A percentile compares a stretch with the other conserved stretches of the same genome.
These are phyloP conservation scores for Triticum dicoccoides DNA, from an alignment of 176 grass and related monocot genomes.

Conservation along the genomic window DNA sequence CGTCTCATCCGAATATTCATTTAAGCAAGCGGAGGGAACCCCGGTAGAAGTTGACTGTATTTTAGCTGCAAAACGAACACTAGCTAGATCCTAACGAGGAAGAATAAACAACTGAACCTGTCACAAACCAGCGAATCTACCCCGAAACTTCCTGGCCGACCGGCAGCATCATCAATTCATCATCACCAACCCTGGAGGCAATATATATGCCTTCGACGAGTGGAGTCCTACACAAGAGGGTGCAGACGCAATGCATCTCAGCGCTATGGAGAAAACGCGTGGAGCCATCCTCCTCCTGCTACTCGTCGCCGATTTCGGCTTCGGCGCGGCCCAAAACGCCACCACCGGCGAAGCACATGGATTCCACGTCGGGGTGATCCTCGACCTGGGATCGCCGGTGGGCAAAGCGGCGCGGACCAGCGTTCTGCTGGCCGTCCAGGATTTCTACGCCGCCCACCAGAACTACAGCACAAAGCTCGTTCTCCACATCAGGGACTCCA, in stretches of 20 bases:
- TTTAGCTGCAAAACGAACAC: no score
- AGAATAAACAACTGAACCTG: neutral
- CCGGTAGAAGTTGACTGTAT: no score
- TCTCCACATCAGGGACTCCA: slow-evolving; percentile 40
- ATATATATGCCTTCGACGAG: neutral
- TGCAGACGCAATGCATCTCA: neutral
- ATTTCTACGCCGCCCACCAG: slow-evolving; percentile 41
- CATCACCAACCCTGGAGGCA: no score
- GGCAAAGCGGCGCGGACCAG: slow-evolving; percentile 42
- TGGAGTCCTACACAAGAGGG: neutral
- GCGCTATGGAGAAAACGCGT: slow-evolving; percentile 19
- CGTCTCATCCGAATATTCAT: no score
- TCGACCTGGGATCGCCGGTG: slow-evolving; percentile 31
- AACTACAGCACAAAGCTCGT: slow-evolving; percentile 47
- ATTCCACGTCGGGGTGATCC: slow-evolving; percentile 62
- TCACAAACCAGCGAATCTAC: no score
- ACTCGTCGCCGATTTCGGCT: neutral
- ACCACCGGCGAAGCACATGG: neutral
- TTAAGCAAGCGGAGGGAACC: no score
- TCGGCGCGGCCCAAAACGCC: neutral
- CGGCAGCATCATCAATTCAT: neutral
- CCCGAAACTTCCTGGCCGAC: neutral
- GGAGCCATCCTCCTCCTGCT: neutral
- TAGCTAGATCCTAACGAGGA: no score
- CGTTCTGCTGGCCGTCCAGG: slow-evolving; percentile 47